Evolutionary conservation across 2,329 filamentous ascomycete genomes (phyloP).

Genomic region (Aspergillus transmontanensis): DNA sequence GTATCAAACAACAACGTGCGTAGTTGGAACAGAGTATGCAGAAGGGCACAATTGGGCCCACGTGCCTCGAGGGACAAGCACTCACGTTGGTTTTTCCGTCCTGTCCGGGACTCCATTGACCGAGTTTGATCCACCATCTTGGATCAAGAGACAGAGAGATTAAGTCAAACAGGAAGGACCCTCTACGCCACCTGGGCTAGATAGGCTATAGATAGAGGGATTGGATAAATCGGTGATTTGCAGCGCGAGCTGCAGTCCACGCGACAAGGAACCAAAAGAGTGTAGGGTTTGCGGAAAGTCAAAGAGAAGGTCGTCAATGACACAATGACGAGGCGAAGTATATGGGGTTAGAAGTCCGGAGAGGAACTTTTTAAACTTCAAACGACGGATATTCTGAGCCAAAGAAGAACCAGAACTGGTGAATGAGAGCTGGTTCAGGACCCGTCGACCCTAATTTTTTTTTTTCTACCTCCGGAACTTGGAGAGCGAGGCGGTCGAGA

Average conservation of each 20-base stretch:
- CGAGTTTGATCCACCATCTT: constrained; percentile 45
- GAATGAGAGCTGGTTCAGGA: constrained; percentile 17
- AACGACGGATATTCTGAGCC: constrained; percentile 12
- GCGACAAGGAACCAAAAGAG: constrained; percentile 20
- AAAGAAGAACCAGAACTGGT: constrained; percentile 13
- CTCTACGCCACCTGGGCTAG: not conserved
- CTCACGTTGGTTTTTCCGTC: constrained; percentile 54
- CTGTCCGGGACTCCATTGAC: constrained; percentile 51
- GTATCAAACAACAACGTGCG: not conserved
- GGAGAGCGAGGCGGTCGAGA: constrained; percentile 31
- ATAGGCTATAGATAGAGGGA: constrained; percentile 7
- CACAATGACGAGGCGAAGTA: constrained; percentile 8
- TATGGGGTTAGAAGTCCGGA: constrained; percentile 17
- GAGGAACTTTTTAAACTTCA: constrained; percentile 14
- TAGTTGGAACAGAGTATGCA: not conserved
- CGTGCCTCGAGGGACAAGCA: constrained; percentile 27
- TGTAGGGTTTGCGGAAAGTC: constrained; percentile 13
- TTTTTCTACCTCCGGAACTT: constrained; percentile 15
- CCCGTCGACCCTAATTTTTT: constrained; percentile 14
- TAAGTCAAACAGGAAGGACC: constrained; percentile 15
- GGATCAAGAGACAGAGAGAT: constrained; percentile 14
- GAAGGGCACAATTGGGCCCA: constrained; percentile 16
- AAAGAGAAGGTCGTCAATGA: constrained; percentile 16
- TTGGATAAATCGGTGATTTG: constrained; percentile 8
- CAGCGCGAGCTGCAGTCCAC: constrained; percentile 16